These are phyloP conservation scores for Fusarium verticillioides DNA, from an alignment of 2,329 filamentous ascomycete genomes.

Conservation along the genomic window DNA sequence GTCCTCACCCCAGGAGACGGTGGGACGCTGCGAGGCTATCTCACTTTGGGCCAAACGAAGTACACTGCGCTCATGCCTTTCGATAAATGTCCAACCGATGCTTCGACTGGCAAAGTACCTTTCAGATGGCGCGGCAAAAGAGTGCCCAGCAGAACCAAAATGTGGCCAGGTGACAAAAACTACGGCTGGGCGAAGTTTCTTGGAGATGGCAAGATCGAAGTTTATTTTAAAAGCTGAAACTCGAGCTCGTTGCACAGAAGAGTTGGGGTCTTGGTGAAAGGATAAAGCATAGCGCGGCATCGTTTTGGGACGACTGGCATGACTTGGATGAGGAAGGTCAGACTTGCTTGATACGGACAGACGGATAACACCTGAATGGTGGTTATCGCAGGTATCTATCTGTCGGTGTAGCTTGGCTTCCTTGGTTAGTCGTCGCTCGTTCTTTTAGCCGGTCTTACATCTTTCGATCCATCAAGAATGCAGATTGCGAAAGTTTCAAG, in stretches of 20 bases:
- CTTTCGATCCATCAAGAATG: background rate
- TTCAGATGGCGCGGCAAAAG: background rate
- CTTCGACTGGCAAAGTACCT: background rate
- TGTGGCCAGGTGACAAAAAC: background rate
- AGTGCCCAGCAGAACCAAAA: accelerated
- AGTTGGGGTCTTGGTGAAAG: background rate
- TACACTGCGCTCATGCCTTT: background rate
- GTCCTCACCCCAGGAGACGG: background rate
- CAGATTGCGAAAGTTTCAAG: too few species aligned
- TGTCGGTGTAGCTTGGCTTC: background rate
- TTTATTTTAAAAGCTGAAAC: background rate
- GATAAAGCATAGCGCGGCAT: background rate
- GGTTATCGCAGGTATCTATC: background rate
- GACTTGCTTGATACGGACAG: background rate
- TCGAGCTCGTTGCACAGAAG: background rate
- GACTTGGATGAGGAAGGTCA: background rate
- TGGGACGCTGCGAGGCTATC: background rate
- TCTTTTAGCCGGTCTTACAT: too few species aligned
- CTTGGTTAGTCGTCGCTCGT: background rate
- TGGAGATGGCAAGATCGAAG: background rate
- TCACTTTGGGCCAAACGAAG: background rate
- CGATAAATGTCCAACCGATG: background rate
- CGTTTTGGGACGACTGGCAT: background rate
- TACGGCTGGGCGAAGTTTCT: background rate
- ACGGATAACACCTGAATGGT: background rate